Evolutionary conservation across 768 basidiomycete genomes (phyloP).

Genomic region (Fomitopsis serialis): DNA sequence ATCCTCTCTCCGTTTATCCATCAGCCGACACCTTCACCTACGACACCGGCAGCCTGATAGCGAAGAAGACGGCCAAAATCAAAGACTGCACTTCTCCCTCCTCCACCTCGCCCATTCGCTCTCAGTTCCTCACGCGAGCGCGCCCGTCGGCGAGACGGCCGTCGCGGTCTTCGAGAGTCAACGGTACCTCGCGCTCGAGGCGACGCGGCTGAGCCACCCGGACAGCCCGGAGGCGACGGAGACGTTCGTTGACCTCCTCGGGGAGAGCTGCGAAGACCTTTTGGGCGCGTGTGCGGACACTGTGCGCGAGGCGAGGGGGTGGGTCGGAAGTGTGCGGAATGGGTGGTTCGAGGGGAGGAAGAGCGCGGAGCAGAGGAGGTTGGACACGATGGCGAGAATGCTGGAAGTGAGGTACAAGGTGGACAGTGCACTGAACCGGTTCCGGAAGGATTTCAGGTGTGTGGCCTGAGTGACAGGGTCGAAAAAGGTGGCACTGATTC

Average conservation of each 20-base stretch:
- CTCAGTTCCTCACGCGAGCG: constrained; percentile 3
- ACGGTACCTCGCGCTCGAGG: constrained; percentile 64
- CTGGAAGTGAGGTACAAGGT: constrained; percentile 34
- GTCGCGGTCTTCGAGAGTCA: constrained; percentile 76
- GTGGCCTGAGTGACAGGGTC: not conserved
- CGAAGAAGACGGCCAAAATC: constrained; percentile 15
- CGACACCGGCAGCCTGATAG: constrained; percentile 9
- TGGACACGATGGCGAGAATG: constrained; percentile 32
- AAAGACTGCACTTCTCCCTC: constrained; percentile 20
- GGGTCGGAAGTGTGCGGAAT: constrained; percentile 40
- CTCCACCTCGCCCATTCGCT: constrained; percentile 18
- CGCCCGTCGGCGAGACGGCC: constrained; percentile 41
- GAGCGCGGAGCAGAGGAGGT: constrained; percentile 26
- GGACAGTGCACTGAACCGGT: constrained; percentile 33
- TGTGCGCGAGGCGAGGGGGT: constrained; percentile 37
- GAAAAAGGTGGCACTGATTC: not conserved
- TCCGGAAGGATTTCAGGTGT: constrained; percentile 48
- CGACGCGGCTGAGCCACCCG: constrained; percentile 45
- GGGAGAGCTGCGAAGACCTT: constrained; percentile 50
- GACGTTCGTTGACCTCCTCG: constrained; percentile 39
- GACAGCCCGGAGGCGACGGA: constrained; percentile 38
- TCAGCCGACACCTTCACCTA: constrained; percentile 14
- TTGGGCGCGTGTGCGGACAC: constrained; percentile 38
- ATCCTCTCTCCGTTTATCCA: constrained; percentile 10
- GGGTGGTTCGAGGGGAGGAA: constrained; percentile 31